These are phyloP conservation scores for Spinellus fusiger DNA, from an alignment of 192 early-diverging fungal genomes.

Conservation along the genomic window DNA sequence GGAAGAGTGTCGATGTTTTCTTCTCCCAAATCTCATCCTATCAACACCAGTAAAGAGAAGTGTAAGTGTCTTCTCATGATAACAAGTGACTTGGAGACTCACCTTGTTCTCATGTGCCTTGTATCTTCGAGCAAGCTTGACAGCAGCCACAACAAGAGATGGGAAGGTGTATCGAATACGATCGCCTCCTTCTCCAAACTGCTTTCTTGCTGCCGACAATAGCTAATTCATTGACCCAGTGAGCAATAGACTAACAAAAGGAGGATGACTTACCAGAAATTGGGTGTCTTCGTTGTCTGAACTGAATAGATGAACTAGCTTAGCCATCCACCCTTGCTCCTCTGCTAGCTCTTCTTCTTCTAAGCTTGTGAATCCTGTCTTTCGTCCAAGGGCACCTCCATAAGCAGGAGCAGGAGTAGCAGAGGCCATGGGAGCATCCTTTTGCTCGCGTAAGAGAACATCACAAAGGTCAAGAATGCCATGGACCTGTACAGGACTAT, in stretches of 20 bases:
- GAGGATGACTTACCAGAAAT: slow-evolving; percentile 52
- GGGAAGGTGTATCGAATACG: slow-evolving; percentile 91
- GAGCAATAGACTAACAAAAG: no score
- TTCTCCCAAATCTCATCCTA: slow-evolving; percentile 58
- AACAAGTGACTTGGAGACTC: not conserved
- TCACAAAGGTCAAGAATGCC: slow-evolving; percentile 74
- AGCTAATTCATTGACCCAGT: slow-evolving; percentile 40
- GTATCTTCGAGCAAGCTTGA: slow-evolving; percentile 59
- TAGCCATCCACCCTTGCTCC: slow-evolving; percentile 87
- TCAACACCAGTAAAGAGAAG: not conserved
- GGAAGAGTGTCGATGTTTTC: slow-evolving; percentile 70
- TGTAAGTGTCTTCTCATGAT: not conserved
- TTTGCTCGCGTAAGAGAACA: slow-evolving; percentile 78
- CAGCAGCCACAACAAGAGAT: slow-evolving; percentile 66
- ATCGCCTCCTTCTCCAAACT: slow-evolving; percentile 86
- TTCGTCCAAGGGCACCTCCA: slow-evolving; percentile 30
- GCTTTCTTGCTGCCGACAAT: slow-evolving; percentile 74
- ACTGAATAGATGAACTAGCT: slow-evolving; percentile 68
- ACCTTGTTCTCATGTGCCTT: slow-evolving; percentile 40
- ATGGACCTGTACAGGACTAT: slow-evolving; percentile 67
- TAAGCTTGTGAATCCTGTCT: slow-evolving; percentile 37
- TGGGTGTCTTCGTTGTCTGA: slow-evolving; percentile 72
- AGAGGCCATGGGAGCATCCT: slow-evolving; percentile 49
- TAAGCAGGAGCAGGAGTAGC: slow-evolving; percentile 19
- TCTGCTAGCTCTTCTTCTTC: slow-evolving; percentile 89